Percentiles rank a stretch among this genome's conserved stretches.
Conservation (phyloP, 352 stramenopile species). For the Vaucheria bursata region DNA sequence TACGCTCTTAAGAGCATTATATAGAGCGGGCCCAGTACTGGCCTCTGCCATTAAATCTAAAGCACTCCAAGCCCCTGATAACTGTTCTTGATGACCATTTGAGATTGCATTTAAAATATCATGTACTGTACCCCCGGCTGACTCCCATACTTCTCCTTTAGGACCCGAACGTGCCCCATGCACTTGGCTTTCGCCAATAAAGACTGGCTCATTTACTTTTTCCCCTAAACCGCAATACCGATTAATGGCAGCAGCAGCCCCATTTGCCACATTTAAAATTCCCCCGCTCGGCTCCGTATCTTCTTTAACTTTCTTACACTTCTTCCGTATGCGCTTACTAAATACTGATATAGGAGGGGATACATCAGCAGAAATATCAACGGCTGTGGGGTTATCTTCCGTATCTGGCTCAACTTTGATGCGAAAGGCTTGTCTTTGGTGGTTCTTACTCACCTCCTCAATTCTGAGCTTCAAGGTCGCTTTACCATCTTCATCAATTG, state of each 20-base stretch:
- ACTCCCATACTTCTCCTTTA: not conserved
- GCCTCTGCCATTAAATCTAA: too few species aligned
- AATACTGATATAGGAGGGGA: slow-evolving; percentile 79
- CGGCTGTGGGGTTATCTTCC: slow-evolving; percentile 55
- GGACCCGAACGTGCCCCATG: too few species aligned
- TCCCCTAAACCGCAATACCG: too few species aligned
- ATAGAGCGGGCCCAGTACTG: slow-evolving; percentile 16
- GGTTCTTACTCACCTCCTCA: slow-evolving; percentile 11
- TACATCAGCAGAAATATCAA: slow-evolving; percentile 71
- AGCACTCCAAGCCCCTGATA: too few species aligned
- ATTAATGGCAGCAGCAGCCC: too few species aligned
- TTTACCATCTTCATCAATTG: not conserved
- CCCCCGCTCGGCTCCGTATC: not conserved
- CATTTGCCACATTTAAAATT: slow-evolving; percentile 15
- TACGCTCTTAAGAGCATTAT: slow-evolving; percentile 44
- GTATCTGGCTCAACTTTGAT: slow-evolving; percentile 76
- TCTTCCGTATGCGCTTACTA: slow-evolving; percentile 72
- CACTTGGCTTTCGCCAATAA: not conserved
- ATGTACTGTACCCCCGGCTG: not conserved
- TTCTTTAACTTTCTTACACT: slow-evolving; percentile 61
- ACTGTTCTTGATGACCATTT: too few species aligned
- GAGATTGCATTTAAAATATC: slow-evolving; percentile 2
- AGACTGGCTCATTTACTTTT: too few species aligned
- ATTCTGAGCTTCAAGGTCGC: not conserved
- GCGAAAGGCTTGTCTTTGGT: slow-evolving; percentile 57